Conservation (phyloP, 768 basidiomycete species). For the Hericium erinaceus region DNA sequence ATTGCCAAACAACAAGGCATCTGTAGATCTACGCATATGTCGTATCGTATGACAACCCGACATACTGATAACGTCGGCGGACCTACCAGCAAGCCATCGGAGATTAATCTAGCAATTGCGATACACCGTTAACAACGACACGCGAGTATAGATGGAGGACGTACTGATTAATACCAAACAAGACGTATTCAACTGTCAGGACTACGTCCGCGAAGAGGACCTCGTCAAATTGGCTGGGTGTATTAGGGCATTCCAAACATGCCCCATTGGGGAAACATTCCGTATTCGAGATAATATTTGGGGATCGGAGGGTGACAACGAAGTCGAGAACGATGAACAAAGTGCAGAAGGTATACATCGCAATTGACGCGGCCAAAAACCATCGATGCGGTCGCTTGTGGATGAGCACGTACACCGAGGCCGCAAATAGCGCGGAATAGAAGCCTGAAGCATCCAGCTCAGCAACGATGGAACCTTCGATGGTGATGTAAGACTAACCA, state of each 20-base stretch:
- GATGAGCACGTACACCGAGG: neutral
- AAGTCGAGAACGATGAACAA: neutral
- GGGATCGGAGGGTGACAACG: neutral
- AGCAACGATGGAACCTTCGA: neutral
- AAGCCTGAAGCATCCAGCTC: constrained; percentile 14
- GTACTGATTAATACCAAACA: neutral
- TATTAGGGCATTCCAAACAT: neutral
- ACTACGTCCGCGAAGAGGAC: neutral
- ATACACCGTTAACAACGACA: neutral
- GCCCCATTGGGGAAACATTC: neutral
- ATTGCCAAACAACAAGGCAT: neutral
- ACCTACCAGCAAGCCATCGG: neutral
- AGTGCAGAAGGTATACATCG: neutral
- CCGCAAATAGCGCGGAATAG: constrained; percentile 12
- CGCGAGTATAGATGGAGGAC: neutral
- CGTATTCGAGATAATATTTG: neutral
- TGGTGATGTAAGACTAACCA: neutral
- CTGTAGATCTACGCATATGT: neutral
- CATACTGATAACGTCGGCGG: neutral
- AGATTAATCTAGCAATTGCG: neutral
- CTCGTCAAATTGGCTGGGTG: neutral
- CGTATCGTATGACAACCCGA: neutral
- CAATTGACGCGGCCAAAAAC: neutral
- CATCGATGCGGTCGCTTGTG: neutral
- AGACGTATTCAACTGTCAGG: neutral